Percentiles rank a stretch among this genome's conserved stretches.
phyloP scores from a whole-genome alignment of 495 filamentous ascomycete species.

The Thozetella sp. region DNA sequence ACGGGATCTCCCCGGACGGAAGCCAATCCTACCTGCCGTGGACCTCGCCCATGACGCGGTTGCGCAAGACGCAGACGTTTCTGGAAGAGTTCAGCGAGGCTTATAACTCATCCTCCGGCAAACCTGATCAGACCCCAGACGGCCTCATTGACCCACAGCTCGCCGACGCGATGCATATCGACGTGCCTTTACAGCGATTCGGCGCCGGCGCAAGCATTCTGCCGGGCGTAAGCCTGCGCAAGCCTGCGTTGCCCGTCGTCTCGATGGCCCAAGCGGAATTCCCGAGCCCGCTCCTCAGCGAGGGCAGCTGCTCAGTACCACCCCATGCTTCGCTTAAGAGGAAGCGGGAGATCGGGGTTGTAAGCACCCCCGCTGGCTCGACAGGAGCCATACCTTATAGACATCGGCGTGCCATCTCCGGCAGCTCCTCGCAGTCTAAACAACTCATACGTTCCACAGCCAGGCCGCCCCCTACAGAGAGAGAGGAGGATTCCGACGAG shows the following conservation, averaged over 20 bases:
- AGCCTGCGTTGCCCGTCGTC: slow-evolving; percentile 7
- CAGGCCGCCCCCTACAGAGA: slow-evolving; percentile 6
- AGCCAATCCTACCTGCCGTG: slow-evolving; percentile 27
- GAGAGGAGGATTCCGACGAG: slow-evolving; percentile 5
- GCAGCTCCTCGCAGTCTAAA: not conserved
- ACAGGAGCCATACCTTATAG: not conserved
- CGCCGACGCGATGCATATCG: slow-evolving; percentile 4
- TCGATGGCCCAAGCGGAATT: not conserved
- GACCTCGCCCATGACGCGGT: slow-evolving; percentile 28
- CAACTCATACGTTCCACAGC: not conserved
- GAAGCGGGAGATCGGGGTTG: not conserved
- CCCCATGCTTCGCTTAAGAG: not conserved
- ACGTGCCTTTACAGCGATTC: not conserved
- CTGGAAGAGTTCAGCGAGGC: slow-evolving; percentile 26
- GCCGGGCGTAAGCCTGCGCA: not conserved
- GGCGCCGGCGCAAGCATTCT: not conserved
- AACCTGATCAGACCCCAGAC: slow-evolving; percentile 8
- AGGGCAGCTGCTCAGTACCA: not conserved
- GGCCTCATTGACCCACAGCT: slow-evolving; percentile 17
- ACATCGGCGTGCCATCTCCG: slow-evolving; percentile 3
- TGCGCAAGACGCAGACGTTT: slow-evolving; percentile 24
- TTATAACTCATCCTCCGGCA: slow-evolving; percentile 14
- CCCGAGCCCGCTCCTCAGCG: no score
- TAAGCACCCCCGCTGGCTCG: not conserved
- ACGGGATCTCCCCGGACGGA: slow-evolving; percentile 7